phyloP scores from a whole-genome alignment of 2,329 filamentous ascomycete species.

The Ambrosiella cleistominuta region DNA sequence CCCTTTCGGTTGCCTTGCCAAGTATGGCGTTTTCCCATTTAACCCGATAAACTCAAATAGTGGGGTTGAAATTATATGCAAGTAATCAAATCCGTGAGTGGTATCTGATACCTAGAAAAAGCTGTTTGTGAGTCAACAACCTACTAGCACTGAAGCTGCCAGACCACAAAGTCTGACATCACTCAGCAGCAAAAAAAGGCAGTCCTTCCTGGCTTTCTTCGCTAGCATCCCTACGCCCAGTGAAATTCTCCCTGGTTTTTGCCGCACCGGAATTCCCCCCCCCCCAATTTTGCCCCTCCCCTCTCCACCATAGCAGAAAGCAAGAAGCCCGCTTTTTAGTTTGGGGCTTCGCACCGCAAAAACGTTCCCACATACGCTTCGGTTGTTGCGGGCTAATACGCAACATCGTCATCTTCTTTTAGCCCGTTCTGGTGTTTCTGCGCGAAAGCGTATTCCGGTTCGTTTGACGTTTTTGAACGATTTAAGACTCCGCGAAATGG shows the following conservation, averaged over 20 bases:
- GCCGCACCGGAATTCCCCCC: background rate
- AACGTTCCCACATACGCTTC: constrained; percentile 12
- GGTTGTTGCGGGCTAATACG: constrained; percentile 10
- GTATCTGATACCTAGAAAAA: too few relatives aligned
- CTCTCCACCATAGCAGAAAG: background rate
- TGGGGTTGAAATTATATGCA: too few relatives aligned
- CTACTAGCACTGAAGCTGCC: too few relatives aligned
- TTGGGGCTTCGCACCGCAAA: constrained; percentile 10
- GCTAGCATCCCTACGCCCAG: background rate
- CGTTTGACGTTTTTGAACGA: background rate
- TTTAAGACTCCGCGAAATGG: constrained; percentile 6
- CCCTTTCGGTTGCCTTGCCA: too few relatives aligned
- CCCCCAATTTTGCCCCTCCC: background rate
- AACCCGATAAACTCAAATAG: too few relatives aligned
- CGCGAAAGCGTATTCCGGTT: background rate
- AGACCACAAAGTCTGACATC: background rate
- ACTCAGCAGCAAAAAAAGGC: background rate
- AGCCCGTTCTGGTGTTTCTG: background rate
- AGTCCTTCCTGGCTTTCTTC: background rate
- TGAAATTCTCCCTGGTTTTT: background rate
- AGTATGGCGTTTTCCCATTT: too few relatives aligned
- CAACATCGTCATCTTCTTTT: constrained; percentile 5
- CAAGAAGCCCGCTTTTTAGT: constrained; percentile 9
- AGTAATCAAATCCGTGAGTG: too few relatives aligned
- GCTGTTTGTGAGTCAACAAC: too few relatives aligned